A percentile compares a stretch with the other conserved stretches of the same genome.
These are phyloP conservation scores for Thalassiosira exigua DNA, from an alignment of 352 stramenopile species.

Conservation along the genomic window DNA sequence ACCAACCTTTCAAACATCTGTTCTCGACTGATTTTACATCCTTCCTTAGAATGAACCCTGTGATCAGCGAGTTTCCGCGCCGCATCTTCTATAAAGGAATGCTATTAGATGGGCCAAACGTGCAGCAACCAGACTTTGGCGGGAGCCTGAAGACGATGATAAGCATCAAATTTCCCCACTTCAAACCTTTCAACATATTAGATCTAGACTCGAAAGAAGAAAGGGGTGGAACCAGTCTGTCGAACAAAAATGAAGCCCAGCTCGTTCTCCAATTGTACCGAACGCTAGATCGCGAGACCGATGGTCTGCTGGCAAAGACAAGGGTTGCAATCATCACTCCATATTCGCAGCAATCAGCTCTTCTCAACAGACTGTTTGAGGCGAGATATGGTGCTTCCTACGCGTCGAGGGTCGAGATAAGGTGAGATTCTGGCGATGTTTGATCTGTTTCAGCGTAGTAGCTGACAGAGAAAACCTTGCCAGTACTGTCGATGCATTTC, in stretches of 20 bases:
- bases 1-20: not conserved
- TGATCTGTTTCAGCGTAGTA: not conserved
- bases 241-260: slow-evolving; percentile 76
- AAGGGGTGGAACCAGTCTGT: slow-evolving; percentile 75
- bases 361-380: slow-evolving; percentile 49
- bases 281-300: slow-evolving; percentile 21
- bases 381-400: slow-evolving; percentile 50
- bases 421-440: slow-evolving; percentile 3
- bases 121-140: slow-evolving; percentile 69
- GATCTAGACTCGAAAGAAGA: slow-evolving; percentile 83
- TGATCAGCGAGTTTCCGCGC: slow-evolving; percentile 97
- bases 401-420: slow-evolving; percentile 55
- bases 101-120: slow-evolving; percentile 78
- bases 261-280: slow-evolving; percentile 74
- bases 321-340: slow-evolving; percentile 94
- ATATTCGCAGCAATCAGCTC: slow-evolving; percentile 91
- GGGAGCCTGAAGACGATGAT: slow-evolving; percentile 65
- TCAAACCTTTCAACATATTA: slow-evolving; percentile 77
- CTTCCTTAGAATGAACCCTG: slow-evolving; percentile 87
- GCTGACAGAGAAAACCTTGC: not conserved
- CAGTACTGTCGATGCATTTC: slow-evolving; percentile 93
- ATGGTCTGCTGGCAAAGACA: slow-evolving; percentile 25
- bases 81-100: slow-evolving; percentile 95
- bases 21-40: not conserved
- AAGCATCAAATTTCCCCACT: slow-evolving; percentile 41